phyloP scores from a whole-genome alignment of 2,329 filamentous ascomycete genomes.

The Venturia pyrina region DNA sequence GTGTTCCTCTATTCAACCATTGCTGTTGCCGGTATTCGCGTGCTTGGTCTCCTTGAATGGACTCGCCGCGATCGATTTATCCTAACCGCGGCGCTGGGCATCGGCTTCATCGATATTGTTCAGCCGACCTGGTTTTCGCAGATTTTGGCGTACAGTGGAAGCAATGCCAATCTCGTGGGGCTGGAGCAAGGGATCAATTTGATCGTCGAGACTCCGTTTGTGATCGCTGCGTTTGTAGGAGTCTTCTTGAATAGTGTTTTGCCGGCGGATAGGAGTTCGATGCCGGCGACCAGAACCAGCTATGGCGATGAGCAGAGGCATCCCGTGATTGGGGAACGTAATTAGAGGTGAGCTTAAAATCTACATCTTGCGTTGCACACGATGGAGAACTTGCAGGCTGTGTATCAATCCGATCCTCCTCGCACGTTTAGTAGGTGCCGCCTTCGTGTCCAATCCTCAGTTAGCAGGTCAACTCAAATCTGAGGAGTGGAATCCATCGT shows the following conservation, averaged over 20 bases:
- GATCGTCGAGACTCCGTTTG: slow-evolving; percentile 32
- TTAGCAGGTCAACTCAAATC: slow-evolving; percentile 9
- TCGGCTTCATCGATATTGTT: slow-evolving; percentile 29
- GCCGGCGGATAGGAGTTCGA: slow-evolving; percentile 22
- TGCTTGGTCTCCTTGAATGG: slow-evolving; percentile 21
- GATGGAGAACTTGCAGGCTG: too few relatives aligned
- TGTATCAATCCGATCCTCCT: too few relatives aligned
- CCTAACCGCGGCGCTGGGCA: slow-evolving; percentile 19
- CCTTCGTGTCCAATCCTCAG: slow-evolving; percentile 11
- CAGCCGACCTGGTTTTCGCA: slow-evolving; percentile 30
- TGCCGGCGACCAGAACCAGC: background rate
- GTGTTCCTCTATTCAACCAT: slow-evolving; percentile 22
- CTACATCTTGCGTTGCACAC: too few relatives aligned
- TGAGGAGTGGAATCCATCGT: slow-evolving; percentile 2
- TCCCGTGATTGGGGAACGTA: slow-evolving; percentile 12
- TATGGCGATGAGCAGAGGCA: slow-evolving; percentile 15
- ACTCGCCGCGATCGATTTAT: slow-evolving; percentile 22
- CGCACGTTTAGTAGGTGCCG: background rate
- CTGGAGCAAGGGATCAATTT: slow-evolving; percentile 33
- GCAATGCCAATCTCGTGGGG: slow-evolving; percentile 27
- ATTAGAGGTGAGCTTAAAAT: background rate
- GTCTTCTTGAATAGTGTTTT: slow-evolving; percentile 34
- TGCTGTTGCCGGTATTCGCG: slow-evolving; percentile 20
- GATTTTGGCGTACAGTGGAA: slow-evolving; percentile 28
- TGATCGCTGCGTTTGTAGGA: slow-evolving; percentile 28